Evolutionary conservation across 345 rosid species (phyloP).

Genomic region (Eucalyptus caleyi): DNA sequence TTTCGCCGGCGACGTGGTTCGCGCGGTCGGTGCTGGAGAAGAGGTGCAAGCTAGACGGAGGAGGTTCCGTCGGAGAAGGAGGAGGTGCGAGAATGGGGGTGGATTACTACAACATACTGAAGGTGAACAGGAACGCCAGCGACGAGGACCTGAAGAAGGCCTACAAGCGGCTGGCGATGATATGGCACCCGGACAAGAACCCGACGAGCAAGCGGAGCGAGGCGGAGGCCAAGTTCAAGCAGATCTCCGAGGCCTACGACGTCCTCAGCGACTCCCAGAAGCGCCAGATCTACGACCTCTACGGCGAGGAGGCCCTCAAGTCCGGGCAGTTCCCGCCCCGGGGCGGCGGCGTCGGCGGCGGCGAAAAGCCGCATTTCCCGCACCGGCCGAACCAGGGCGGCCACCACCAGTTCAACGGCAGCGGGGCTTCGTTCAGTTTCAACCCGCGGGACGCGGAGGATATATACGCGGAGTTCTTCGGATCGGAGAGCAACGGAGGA

Average conservation of each 20-base stretch:
- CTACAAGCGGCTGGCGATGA: conserved; percentile 87
- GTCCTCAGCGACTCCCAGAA: conserved; percentile 41
- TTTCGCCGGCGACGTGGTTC: not conserved
- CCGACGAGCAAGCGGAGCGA: conserved; percentile 49
- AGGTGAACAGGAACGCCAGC: conserved; percentile 81
- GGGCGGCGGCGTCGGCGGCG: not conserved
- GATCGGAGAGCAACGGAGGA: conserved; percentile 9
- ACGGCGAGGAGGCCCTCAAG: conserved; percentile 85
- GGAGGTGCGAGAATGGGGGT: conserved; percentile 38
- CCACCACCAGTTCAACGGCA: not conserved
- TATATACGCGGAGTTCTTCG: conserved; percentile 73
- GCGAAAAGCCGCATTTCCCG: not conserved
- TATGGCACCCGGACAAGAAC: conserved; percentile 98
- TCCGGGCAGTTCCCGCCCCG: conserved; percentile 63
- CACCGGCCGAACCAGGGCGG: conserved; percentile 19
- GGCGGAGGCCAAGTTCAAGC: conserved; percentile 89
- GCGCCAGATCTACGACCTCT: conserved; percentile 92
- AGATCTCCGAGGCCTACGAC: conserved; percentile 73
- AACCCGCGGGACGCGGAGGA: conserved; percentile 71
- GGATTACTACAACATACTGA: conserved; percentile 89
- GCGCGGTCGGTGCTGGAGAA: not conserved
- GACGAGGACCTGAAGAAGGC: conserved; percentile 81
- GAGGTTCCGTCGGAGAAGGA: not conserved
- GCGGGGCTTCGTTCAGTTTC: conserved; percentile 30
- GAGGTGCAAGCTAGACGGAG: not conserved